Evolutionary conservation across 129 eudicot species (phyloP).

Genomic region (Flaveria sonorensis): DNA sequence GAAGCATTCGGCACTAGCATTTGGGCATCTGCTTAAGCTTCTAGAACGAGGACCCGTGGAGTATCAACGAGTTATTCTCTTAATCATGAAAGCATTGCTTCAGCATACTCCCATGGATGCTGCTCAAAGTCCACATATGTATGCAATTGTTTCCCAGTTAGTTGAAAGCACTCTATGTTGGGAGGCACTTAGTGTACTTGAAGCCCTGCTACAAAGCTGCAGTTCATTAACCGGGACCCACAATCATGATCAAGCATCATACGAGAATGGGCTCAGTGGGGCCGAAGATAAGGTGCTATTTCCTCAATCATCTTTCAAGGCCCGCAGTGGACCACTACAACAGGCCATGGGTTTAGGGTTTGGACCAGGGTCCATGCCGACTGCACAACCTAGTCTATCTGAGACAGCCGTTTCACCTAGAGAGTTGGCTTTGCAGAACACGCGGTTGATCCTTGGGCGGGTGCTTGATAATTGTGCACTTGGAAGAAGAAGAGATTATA

Average conservation of each 20-base stretch:
- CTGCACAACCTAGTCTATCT: constrained; percentile 41
- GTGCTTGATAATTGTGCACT: constrained; percentile 90
- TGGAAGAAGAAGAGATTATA: constrained; percentile 92
- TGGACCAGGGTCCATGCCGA: constrained; percentile 48
- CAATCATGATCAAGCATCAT: constrained; percentile 50
- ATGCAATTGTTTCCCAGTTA: constrained; percentile 91
- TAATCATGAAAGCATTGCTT: constrained; percentile 87
- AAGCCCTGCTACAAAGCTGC: constrained; percentile 97
- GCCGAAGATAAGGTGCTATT: constrained; percentile 72
- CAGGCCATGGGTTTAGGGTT: constrained; percentile 72
- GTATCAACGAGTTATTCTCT: constrained; percentile 85
- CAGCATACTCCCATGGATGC: constrained; percentile 97
- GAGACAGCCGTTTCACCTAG: constrained; percentile 75
- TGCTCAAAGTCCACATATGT: constrained; percentile 98
- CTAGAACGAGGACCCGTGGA: constrained; percentile 92
- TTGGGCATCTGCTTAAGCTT: constrained; percentile 83
- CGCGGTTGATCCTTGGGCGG: constrained; percentile 83
- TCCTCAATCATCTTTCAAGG: constrained; percentile 92
- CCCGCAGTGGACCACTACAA: constrained; percentile 91
- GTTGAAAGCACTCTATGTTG: constrained; percentile 97
- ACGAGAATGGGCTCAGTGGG: constrained; percentile 72
- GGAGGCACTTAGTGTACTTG: constrained; percentile 97
- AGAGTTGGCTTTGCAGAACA: constrained; percentile 86
- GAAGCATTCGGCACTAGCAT: constrained; percentile 85
- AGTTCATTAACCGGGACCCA: constrained; percentile 79